phyloP scores from a whole-genome alignment of 2,329 filamentous ascomycete genomes.

The Didymella glomerata region DNA sequence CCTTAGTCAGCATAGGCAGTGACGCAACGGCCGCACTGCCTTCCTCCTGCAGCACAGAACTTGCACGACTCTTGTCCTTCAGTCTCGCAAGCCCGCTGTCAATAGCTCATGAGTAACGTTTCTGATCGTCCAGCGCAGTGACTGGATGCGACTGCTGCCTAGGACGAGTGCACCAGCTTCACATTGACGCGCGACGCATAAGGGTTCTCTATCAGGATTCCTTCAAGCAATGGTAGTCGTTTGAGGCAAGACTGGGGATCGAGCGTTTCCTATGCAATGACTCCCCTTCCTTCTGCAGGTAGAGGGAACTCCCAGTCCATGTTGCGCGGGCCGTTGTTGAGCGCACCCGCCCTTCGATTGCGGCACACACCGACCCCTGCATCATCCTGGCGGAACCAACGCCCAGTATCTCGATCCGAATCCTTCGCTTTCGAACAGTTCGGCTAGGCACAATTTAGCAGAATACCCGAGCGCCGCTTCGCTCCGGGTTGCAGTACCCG shows the following conservation, averaged over 20 bases:
- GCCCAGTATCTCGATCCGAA: conserved; percentile 1
- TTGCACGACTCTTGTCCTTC: conserved; percentile 14
- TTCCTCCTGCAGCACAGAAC: not conserved
- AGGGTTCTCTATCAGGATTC: not conserved
- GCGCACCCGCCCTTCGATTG: conserved; percentile 19
- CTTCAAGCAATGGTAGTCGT: not conserved
- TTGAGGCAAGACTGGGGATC: not conserved
- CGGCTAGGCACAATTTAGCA: not conserved
- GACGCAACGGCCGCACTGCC: conserved; percentile 21
- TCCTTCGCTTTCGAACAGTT: not conserved
- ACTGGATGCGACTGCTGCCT: not conserved
- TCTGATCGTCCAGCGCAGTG: conserved; percentile 7
- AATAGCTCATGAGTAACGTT: conserved; percentile 31
- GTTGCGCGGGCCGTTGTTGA: conserved; percentile 25
- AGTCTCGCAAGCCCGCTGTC: conserved; percentile 23
- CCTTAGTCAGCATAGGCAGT: conserved; percentile 29
- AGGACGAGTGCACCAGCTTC: not conserved
- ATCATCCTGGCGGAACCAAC: conserved; percentile 1
- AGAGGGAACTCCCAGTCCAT: conserved; percentile 19
- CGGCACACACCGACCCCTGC: conserved; percentile 25
- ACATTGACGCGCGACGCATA: not conserved
- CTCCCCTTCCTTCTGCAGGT: not conserved
- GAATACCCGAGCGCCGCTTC: not conserved
- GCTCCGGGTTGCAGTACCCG: not conserved
- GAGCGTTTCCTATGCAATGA: not conserved